Conservation (phyloP, 208 protist species). For the Wallacemonas sp. region DNA sequence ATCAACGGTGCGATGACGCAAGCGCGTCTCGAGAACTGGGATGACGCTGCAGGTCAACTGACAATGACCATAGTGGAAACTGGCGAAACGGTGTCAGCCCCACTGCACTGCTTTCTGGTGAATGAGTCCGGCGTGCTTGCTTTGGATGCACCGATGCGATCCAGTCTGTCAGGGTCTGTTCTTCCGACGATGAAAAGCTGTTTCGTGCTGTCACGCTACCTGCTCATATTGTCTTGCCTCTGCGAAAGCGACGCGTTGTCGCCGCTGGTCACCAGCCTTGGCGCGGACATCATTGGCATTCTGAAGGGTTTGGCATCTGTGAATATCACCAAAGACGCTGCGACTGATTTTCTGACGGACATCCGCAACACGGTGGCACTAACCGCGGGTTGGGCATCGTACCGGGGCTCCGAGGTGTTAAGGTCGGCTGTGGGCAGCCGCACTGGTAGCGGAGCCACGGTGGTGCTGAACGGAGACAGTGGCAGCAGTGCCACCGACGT, state of each 20-base stretch:
- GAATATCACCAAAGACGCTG: constrained; percentile 72
- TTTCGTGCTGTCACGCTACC: constrained; percentile 83
- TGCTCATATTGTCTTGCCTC: constrained; percentile 82
- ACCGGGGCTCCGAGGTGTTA: constrained; percentile 8
- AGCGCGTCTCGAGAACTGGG: constrained; percentile 34
- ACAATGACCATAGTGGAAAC: constrained; percentile 39
- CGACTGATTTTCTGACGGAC: constrained; percentile 71
- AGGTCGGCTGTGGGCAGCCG: background rate
- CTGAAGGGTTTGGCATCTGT: constrained; percentile 70
- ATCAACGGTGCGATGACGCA: constrained; percentile 63
- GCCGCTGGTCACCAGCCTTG: constrained; percentile 57
- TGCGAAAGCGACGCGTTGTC: constrained; percentile 77
- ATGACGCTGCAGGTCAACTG: constrained; percentile 31
- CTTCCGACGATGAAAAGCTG: constrained; percentile 68
- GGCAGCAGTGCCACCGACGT: background rate
- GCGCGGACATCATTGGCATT: constrained; percentile 50
- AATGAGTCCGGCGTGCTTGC: constrained; percentile 46
- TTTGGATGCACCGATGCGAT: constrained; percentile 55
- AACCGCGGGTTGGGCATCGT: constrained; percentile 39
- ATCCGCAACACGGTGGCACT: constrained; percentile 61
- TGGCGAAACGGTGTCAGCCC: constrained; percentile 31
- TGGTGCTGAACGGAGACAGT: constrained; percentile 21
- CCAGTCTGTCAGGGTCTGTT: constrained; percentile 23
- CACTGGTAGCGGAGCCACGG: constrained; percentile 18
- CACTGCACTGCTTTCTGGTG: constrained; percentile 51